Evolutionary conservation across 345 rosid genomes (phyloP).

Genomic region (Hevea brasiliensis): DNA sequence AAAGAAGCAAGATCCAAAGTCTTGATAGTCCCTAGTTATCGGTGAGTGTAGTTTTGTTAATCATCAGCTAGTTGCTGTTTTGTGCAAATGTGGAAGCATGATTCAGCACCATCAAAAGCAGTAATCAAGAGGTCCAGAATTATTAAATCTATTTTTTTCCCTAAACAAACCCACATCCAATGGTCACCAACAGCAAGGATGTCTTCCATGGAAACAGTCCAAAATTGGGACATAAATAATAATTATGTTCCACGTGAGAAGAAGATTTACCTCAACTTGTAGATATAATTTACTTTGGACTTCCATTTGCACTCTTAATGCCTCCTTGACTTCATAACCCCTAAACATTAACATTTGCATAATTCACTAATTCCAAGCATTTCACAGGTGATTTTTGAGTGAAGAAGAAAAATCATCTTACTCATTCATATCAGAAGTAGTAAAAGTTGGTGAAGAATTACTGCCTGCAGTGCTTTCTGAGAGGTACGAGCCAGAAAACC

Average conservation of each 20-base stretch:
- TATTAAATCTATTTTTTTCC: background rate
- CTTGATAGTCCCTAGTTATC: background rate
- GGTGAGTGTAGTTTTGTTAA: background rate
- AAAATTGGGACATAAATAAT: too few relatives aligned
- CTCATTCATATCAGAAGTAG: constrained; percentile 62
- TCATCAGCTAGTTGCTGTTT: background rate
- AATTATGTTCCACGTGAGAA: background rate
- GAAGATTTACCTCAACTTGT: constrained; percentile 61
- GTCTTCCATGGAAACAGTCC: background rate
- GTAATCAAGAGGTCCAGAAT: background rate
- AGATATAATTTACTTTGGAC: constrained; percentile 76
- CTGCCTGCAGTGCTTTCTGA: constrained; percentile 42
- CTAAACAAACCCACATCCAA: background rate
- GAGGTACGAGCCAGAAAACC: constrained; percentile 51
- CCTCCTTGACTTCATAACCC: constrained; percentile 69
- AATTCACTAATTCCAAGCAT: constrained; percentile 17
- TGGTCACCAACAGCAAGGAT: background rate
- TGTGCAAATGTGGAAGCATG: background rate
- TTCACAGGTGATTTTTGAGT: background rate
- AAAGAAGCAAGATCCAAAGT: background rate
- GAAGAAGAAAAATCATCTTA: constrained; percentile 35
- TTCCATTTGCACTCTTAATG: constrained; percentile 78
- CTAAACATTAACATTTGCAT: constrained; percentile 27
- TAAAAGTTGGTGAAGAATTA: constrained; percentile 42
- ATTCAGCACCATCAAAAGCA: background rate